Evolutionary conservation across 768 basidiomycete species (phyloP).

Genomic region (Mycena crocata): DNA sequence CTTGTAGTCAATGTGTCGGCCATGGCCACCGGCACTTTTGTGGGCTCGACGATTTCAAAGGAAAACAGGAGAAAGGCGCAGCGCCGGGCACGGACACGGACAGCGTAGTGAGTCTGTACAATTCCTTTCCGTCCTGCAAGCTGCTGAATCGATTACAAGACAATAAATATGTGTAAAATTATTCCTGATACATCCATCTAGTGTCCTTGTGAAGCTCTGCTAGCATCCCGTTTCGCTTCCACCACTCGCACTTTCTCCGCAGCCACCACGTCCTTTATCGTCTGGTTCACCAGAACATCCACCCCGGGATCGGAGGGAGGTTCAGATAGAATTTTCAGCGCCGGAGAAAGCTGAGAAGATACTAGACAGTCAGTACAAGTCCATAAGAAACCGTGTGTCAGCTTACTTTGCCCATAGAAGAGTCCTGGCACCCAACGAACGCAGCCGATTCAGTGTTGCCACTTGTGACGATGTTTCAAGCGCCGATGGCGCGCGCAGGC

Average conservation of each 20-base stretch:
- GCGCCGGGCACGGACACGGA: conserved; percentile 69
- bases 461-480: conserved; percentile 66
- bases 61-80: conserved; percentile 78
- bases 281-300: conserved; percentile 65
- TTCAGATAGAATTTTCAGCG: conserved; percentile 63
- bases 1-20: conserved; percentile 84
- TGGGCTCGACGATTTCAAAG: conserved; percentile 80
- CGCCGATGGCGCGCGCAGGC: conserved; percentile 63
- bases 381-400: not conserved
- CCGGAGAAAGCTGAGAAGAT: conserved; percentile 62
- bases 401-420: conserved; percentile 62
- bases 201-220: conserved; percentile 43
- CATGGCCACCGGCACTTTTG: conserved; percentile 82
- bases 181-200: conserved; percentile 24
- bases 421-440: conserved; percentile 61
- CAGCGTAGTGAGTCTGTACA: conserved; percentile 62
- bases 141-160: conserved; percentile 20
- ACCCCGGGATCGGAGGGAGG: conserved; percentile 58
- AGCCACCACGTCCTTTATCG: conserved; percentile 71
- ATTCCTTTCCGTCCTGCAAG: conserved; percentile 24
- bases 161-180: conserved; percentile 13
- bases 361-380: conserved; percentile 15
- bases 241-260: conserved; percentile 74
- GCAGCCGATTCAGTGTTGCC: conserved; percentile 62
- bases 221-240: conserved; percentile 51